phyloP scores from a whole-genome alignment of 2,329 filamentous ascomycete genomes.

The Orbilia quercus region DNA sequence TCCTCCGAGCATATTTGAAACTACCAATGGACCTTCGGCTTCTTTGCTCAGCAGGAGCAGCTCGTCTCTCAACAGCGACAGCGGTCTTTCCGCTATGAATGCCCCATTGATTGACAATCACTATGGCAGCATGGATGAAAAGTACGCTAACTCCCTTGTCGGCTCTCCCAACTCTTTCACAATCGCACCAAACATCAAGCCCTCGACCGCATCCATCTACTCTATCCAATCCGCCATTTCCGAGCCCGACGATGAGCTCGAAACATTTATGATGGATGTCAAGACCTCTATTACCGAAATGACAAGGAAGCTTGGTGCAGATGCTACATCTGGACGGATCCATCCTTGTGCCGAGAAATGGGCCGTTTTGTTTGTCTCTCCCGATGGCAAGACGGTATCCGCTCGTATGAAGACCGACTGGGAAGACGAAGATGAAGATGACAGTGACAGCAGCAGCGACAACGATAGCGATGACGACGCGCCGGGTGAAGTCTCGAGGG shows the following conservation, averaged over 20 bases:
- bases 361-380: constrained; percentile 81
- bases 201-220: constrained; percentile 64
- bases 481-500: constrained; percentile 66
- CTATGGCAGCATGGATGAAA: constrained; percentile 66
- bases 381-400: constrained; percentile 76
- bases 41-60: constrained; percentile 79
- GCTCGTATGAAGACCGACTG: constrained; percentile 78
- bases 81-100: constrained; percentile 69
- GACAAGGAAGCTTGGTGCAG: constrained; percentile 73
- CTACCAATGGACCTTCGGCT: constrained; percentile 70
- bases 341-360: constrained; percentile 86
- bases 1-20: constrained; percentile 65
- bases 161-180: constrained; percentile 56
- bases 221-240: constrained; percentile 57
- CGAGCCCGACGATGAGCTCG: constrained; percentile 49
- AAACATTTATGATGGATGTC: constrained; percentile 67
- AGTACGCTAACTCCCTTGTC: constrained; percentile 60
- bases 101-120: constrained; percentile 70
- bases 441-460: constrained; percentile 71
- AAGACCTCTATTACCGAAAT: constrained; percentile 77
- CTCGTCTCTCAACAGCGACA: constrained; percentile 77
- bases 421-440: constrained; percentile 75
- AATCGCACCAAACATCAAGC: constrained; percentile 56
- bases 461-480: constrained; percentile 67
- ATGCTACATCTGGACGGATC: constrained; percentile 74